phyloP scores from a whole-genome alignment of 2,329 filamentous ascomycete species.

The Aureobasidium subglaciale region DNA sequence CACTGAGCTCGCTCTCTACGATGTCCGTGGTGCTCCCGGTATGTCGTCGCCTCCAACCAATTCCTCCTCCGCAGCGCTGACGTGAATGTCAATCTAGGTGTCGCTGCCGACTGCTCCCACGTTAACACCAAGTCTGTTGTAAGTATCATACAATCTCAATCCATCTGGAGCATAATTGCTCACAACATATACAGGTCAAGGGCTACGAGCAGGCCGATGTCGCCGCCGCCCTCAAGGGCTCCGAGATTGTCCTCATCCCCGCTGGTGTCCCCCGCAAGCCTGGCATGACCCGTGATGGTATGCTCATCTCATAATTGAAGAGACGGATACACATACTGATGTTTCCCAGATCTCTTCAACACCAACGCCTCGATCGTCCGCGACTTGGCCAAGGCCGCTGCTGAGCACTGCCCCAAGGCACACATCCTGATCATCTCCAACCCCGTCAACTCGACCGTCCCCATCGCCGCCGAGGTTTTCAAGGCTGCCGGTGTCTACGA shows the following conservation, averaged over 20 bases:
- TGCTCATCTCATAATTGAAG: conserved; percentile 18
- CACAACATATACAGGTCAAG: conserved; percentile 54
- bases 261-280: conserved; percentile 98
- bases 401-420: conserved; percentile 80
- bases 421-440: conserved; percentile 98
- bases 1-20: conserved; percentile 90
- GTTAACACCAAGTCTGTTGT: conserved; percentile 94
- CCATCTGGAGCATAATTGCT: not conserved
- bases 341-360: conserved; percentile 81
- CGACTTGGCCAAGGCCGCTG: conserved; percentile 91
- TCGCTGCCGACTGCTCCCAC: conserved; percentile 95
- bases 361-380: conserved; percentile 99
- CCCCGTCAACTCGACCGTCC: conserved; percentile 99
- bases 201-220: conserved; percentile 79
- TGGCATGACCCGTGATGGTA: conserved; percentile 96
- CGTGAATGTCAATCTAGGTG: conserved; percentile 54
- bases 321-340: conserved; percentile 3
- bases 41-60: conserved; percentile 30
- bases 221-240: conserved; percentile 69
- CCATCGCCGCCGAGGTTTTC: conserved; percentile 95
- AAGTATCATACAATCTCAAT: conserved; percentile 20
- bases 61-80: not conserved
- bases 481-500: conserved; percentile 95
- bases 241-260: conserved; percentile 94
- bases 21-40: conserved; percentile 92